Conservation (phyloP, 2,329 filamentous ascomycete genomes). For the Scleromitrula shiraiana region DNA sequence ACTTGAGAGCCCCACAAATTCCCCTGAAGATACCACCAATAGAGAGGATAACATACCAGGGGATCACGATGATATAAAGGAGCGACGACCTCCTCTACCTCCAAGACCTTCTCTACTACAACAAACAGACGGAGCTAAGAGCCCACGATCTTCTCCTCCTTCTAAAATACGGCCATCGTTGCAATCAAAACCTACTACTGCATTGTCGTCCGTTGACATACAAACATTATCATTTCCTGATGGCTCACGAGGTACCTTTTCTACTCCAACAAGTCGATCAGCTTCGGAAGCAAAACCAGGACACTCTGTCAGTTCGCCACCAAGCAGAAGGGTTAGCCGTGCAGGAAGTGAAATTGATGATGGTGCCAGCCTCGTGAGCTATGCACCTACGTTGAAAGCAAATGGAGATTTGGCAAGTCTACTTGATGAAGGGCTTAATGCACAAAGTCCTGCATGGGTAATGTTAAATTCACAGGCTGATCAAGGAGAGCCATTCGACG, state of each 20-base stretch:
- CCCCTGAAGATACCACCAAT: neutral
- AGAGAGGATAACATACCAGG: conserved; percentile 2
- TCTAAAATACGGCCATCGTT: conserved; percentile 30
- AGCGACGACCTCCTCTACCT: conserved; percentile 37
- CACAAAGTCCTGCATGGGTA: conserved; percentile 60
- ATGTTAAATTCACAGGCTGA: conserved; percentile 56
- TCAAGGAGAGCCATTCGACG: conserved; percentile 49
- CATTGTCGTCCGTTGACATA: conserved; percentile 72
- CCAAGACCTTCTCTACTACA: conserved; percentile 34
- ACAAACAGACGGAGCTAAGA: conserved; percentile 12
- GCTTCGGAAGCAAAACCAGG: conserved; percentile 25
- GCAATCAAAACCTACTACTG: conserved; percentile 69
- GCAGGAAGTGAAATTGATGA: conserved; percentile 43
- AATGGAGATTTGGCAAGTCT: conserved; percentile 75
- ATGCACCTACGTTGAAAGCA: conserved; percentile 38
- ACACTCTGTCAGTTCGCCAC: conserved; percentile 21
- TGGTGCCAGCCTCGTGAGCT: conserved; percentile 41
- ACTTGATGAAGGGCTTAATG: conserved; percentile 61
- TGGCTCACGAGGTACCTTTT: conserved; percentile 57
- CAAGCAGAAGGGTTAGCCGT: conserved; percentile 24
- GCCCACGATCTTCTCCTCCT: conserved; percentile 12
- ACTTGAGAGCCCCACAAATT: neutral
- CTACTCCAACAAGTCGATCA: conserved; percentile 31
- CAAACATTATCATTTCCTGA: conserved; percentile 69
- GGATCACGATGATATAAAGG: conserved; percentile 26